Conservation (phyloP, 2,329 filamentous ascomycete genomes). For the Whalleya microplaca region DNA sequence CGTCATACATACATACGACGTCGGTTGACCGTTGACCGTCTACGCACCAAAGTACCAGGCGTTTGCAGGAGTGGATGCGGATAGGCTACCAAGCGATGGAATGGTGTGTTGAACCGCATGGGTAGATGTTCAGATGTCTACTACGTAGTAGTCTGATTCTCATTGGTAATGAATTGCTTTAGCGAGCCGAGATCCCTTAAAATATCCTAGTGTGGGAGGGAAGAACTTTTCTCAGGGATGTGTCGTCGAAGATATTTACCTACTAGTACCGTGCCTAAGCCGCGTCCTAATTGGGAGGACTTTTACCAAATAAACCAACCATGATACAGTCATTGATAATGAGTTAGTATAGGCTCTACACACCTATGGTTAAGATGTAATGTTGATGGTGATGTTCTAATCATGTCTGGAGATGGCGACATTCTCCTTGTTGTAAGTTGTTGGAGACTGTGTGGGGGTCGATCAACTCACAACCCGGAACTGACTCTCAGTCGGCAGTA, state of each 20-base stretch:
- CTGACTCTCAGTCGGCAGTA: slow-evolving; percentile 3
- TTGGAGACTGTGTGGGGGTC: slow-evolving; percentile 21
- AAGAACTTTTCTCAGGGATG: too few species aligned
- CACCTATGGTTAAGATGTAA: slow-evolving; percentile 14
- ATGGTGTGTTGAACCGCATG: background rate
- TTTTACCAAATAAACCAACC: slow-evolving; percentile 2
- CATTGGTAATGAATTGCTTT: too few species aligned
- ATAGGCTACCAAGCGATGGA: background rate
- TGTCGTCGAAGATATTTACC: too few species aligned
- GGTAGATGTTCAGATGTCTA: background rate
- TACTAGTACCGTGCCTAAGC: too few species aligned
- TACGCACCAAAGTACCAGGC: too few species aligned
- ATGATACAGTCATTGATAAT: slow-evolving; percentile 18
- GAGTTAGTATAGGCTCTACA: background rate
- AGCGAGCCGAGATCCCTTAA: background rate
- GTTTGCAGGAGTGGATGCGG: too few species aligned
- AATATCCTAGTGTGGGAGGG: background rate
- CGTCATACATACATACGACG: background rate
- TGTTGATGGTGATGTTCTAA: slow-evolving; percentile 18
- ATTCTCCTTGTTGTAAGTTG: slow-evolving; percentile 4
- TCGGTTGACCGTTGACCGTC: background rate
- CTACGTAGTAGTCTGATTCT: too few species aligned
- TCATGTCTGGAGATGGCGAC: slow-evolving; percentile 17
- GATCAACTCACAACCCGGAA: slow-evolving; percentile 8
- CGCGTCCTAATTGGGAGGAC: too few species aligned